phyloP scores from a whole-genome alignment of 106 monocot genomes.

The Ottelia alismoides region DNA sequence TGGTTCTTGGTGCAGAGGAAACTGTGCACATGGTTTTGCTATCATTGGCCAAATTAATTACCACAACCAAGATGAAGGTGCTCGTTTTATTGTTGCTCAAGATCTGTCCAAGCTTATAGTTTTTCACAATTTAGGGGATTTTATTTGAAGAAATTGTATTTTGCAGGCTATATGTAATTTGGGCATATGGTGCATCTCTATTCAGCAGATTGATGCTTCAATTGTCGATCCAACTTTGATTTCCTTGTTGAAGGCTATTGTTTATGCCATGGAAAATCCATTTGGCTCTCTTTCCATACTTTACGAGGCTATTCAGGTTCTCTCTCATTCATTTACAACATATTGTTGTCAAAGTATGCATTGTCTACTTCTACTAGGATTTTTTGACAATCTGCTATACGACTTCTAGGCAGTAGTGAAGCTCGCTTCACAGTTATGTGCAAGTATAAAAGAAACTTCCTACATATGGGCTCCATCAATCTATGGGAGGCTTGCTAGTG shows the following conservation, averaged over 20 bases:
- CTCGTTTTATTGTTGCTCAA: too few species aligned
- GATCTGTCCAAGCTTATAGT: too few species aligned
- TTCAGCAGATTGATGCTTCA: constrained; percentile 32
- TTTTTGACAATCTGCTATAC: too few species aligned
- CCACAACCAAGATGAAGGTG: constrained; percentile 45
- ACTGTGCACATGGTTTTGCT: constrained; percentile 26
- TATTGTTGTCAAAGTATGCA: too few species aligned
- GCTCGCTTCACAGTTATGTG: too few species aligned
- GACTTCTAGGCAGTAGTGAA: too few species aligned
- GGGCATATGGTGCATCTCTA: constrained; percentile 53
- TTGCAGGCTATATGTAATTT: constrained; percentile 55
- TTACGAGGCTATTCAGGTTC: constrained; percentile 61
- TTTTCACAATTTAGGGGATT: background rate
- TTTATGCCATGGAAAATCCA: constrained; percentile 61
- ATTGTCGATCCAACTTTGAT: constrained; percentile 6
- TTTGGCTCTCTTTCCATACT: constrained; percentile 47
- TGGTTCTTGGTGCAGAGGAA: constrained; percentile 10
- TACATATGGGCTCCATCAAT: too few species aligned
- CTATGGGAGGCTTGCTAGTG: too few species aligned
- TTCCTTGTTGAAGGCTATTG: constrained; percentile 27
- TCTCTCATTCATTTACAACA: too few species aligned
- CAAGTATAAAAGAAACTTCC: too few species aligned
- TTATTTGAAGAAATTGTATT: background rate
- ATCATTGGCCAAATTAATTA: constrained; percentile 27
- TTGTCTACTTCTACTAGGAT: too few species aligned